Evolutionary conservation across 495 filamentous ascomycete species (phyloP).

Genomic region (Platismatia glauca): DNA sequence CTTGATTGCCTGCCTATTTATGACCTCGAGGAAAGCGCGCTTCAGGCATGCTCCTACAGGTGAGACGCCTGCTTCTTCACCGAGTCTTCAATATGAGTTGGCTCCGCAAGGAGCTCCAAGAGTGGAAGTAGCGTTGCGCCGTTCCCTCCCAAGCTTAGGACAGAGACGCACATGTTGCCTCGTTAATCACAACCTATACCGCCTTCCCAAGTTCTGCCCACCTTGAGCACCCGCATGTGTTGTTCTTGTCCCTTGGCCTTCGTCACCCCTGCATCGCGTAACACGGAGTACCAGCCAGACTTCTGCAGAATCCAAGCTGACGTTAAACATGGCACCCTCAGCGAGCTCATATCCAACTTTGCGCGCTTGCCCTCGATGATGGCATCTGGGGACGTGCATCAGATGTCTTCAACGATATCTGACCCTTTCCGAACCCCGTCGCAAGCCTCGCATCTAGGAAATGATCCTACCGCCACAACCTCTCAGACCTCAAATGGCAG

Average conservation of each 20-base stretch:
- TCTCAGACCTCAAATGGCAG: background rate
- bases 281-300: background rate
- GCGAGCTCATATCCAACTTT: constrained; percentile 41
- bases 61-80: background rate
- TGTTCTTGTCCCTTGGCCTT: background rate
- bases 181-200: too few species aligned
- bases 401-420: constrained; percentile 23
- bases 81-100: background rate
- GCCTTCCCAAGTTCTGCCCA: background rate
- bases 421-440: constrained; percentile 26
- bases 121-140: background rate
- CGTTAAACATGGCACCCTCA: constrained; percentile 41
- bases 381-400: constrained; percentile 42
- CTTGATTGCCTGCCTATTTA: background rate
- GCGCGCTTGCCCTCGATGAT: constrained; percentile 37
- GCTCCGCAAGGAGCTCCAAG: background rate
- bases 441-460: constrained; percentile 18
- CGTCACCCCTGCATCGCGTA: background rate
- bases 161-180: background rate
- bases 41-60: constrained; percentile 1
- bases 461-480: constrained; percentile 11
- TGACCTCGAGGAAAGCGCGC: background rate
- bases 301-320: constrained; percentile 21
- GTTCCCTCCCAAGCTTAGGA: background rate
- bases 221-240: background rate